Percentiles rank a stretch among this genome's conserved stretches.
Conservation (phyloP, 2,329 filamentous ascomycete genomes). For the Sclerotinia sclerotiorum region DNA sequence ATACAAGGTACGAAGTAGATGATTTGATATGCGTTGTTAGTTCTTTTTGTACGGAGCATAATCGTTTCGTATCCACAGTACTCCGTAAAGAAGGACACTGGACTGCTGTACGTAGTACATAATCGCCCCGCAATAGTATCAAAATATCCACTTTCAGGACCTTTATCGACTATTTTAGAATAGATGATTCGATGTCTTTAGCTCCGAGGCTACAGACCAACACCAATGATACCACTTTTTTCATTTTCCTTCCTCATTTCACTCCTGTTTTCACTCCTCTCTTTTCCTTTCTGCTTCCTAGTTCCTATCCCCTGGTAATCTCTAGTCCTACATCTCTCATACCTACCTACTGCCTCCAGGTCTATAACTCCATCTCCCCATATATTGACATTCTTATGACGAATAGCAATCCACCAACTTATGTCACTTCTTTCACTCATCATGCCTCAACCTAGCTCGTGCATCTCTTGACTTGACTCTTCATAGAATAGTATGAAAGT, state of each 20-base stretch:
- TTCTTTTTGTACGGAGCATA: not conserved
- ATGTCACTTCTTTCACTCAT: not conserved
- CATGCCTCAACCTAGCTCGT: not conserved
- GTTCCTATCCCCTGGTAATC: not conserved
- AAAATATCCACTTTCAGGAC: not conserved
- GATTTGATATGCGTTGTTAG: not conserved
- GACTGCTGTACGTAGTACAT: not conserved
- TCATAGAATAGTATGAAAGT: no score
- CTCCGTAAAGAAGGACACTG: not conserved
- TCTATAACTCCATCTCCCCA: not conserved
- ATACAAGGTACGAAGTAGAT: no score
- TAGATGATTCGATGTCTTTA: not conserved
- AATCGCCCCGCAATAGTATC: not conserved
- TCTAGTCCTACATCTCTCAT: not conserved
- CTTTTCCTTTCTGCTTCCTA: not conserved
- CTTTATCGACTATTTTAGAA: not conserved
- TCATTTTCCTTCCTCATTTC: no score
- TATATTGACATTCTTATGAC: not conserved
- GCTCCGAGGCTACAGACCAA: not conserved
- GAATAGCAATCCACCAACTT: not conserved
- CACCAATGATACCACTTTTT: not conserved
- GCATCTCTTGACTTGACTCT: not conserved
- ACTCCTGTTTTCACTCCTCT: no score
- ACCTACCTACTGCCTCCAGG: not conserved
- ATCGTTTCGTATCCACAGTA: not conserved